These are phyloP conservation scores for Alternaria sp. DNA, from an alignment of 2,329 filamentous ascomycete species.

Conservation along the genomic window DNA sequence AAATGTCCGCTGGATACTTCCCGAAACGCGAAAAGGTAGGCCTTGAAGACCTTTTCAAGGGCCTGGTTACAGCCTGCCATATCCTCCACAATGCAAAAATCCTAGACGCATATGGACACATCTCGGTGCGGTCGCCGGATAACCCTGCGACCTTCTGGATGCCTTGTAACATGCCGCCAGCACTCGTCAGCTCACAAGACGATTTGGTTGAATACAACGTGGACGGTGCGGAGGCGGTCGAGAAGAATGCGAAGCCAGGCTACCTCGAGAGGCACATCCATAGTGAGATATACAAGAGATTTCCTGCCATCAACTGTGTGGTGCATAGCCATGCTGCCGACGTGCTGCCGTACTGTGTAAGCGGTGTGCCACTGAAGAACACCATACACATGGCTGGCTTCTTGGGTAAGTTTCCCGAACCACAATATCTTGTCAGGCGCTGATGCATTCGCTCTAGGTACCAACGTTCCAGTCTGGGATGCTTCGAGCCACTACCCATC, in stretches of 20 bases:
- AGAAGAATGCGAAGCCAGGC: conserved; percentile 44
- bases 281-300: conserved; percentile 57
- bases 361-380: conserved; percentile 51
- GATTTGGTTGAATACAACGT: conserved; percentile 58
- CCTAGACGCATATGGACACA: conserved; percentile 65
- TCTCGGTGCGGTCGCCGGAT: conserved; percentile 62
- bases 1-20: conserved; percentile 50
- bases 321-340: conserved; percentile 56
- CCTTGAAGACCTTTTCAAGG: conserved; percentile 49
- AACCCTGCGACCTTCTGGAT: conserved; percentile 59
- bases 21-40: conserved; percentile 51
- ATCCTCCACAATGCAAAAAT: conserved; percentile 65
- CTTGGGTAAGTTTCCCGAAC: conserved; percentile 41
- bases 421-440: neutral
- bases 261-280: conserved; percentile 59
- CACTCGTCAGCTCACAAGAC: conserved; percentile 52
- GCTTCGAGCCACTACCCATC: conserved; percentile 40
- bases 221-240: conserved; percentile 50
- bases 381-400: conserved; percentile 56
- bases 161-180: conserved; percentile 55
- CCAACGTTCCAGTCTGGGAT: conserved; percentile 49
- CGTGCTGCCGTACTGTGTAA: conserved; percentile 56
- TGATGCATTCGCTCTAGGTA: conserved; percentile 29
- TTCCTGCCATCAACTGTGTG: conserved; percentile 54
- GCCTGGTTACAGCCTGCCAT: conserved; percentile 59